These are phyloP conservation scores for Candida quercuum DNA, from an alignment of 805 yeast genomes.

Conservation along the genomic window DNA sequence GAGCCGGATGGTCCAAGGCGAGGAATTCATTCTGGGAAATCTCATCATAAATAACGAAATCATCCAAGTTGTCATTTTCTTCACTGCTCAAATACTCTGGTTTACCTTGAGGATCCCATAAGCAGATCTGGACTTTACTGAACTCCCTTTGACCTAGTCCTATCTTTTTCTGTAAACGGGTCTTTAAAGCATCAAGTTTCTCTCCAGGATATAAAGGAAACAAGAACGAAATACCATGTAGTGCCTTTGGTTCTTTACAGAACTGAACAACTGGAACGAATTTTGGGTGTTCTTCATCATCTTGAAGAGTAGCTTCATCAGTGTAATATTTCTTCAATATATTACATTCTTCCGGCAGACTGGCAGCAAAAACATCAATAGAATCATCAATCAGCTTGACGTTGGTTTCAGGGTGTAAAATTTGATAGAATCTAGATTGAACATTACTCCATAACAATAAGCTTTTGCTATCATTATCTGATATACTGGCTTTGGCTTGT, in stretches of 20 bases:
- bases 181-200: slow-evolving; percentile 51
- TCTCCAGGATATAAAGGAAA: slow-evolving; percentile 72
- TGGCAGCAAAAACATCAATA: slow-evolving; percentile 39
- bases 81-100: slow-evolving; percentile 35
- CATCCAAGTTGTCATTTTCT: slow-evolving; percentile 33
- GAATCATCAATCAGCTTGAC: slow-evolving; percentile 35
- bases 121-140: slow-evolving; percentile 57
- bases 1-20: slow-evolving; percentile 86
- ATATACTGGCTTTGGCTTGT: slow-evolving; percentile 47
- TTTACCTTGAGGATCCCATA: slow-evolving; percentile 25
- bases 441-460: slow-evolving; percentile 52
- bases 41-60: slow-evolving; percentile 49
- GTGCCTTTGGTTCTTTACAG: slow-evolving; percentile 55
- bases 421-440: slow-evolving; percentile 31
- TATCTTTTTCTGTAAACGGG: slow-evolving; percentile 59
- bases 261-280: slow-evolving; percentile 72
- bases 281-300: slow-evolving; percentile 23
- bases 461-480: slow-evolving; percentile 39
- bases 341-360: slow-evolving; percentile 36
- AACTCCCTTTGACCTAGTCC: slow-evolving; percentile 81
- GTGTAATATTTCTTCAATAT: slow-evolving; percentile 20
- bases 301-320: slow-evolving; percentile 18
- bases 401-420: slow-evolving; percentile 29
- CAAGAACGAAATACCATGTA: slow-evolving; percentile 84
- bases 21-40: slow-evolving; percentile 47